Evolutionary conservation across 148 eudicot genomes (phyloP), one percentile per base, ranked within the genome.

Genomic region (Vaccinium macrocarpon): DNA sequence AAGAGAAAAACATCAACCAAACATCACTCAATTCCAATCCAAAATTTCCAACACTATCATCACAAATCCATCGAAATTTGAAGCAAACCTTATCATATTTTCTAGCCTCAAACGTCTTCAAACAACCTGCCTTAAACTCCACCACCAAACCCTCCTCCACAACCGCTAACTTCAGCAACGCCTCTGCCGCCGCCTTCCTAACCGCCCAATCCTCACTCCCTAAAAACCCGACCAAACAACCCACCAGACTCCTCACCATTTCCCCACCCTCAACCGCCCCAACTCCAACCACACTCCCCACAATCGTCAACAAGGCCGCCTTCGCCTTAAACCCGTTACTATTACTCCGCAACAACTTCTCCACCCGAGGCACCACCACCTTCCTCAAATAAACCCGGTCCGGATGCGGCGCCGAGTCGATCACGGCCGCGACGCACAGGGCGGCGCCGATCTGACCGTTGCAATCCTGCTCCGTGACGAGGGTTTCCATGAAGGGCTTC

Each of bases 181-280:
- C 95, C 88, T 94, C 98, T 1, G 97, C 95, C 1, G 97, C 92
- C 0, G 98, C 97, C 81, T 96, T 97, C 89, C 98, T 87, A 21
- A 90, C 91, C 14, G 91, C 90, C 99, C 99, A 97, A 87, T 97
- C 96, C 56, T 93, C 99, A 29, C 90, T 90, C 76, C 93, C 92
- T 87, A 95, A 56, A 74, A 89, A 95, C 78, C 88, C 97, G 72
- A 90, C 83, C 81, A 93, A 86, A 83, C 90, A 86, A 85, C 21
- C 77, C 48, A 97, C 91, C 87, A 94, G 89, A 91, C 88, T 93
- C 80, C 86, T 85, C 88, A 91, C 46, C 55, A 85, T 72, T 59
- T 89, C 88, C 21, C 84, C 81, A 61, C 87, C 87, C 79, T 90
- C 86, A 25, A 90, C 92, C 76, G 89, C 88, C 19, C 91, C 89